phyloP scores from a whole-genome alignment of 306 rosid genomes.

The Trifolium pratense region DNA sequence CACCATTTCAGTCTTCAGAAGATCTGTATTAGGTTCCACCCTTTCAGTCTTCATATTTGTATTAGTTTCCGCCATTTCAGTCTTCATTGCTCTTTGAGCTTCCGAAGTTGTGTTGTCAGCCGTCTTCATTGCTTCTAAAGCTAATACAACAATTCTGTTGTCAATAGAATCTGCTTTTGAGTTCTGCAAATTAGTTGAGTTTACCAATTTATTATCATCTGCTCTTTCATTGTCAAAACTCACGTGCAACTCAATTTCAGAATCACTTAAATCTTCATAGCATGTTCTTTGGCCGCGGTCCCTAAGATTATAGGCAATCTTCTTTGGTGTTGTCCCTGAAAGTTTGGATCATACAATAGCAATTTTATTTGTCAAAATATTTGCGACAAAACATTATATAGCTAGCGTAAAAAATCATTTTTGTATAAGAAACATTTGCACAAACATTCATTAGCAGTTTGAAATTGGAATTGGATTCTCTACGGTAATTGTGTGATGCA shows the following conservation, averaged over 20 bases:
- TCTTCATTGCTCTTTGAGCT: background rate
- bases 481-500: background rate
- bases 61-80: background rate
- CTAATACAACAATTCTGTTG: background rate
- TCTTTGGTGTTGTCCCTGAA: background rate
- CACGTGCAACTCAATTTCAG: conserved; percentile 2
- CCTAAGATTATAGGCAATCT: conserved; percentile 34
- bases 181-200: background rate
- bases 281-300: conserved; percentile 3
- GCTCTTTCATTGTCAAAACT: background rate
- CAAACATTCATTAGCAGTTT: background rate
- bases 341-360: conserved; percentile 6
- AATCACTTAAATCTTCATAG: background rate
- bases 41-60: no score
- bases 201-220: background rate
- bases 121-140: background rate
- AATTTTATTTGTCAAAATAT: conserved; percentile 3
- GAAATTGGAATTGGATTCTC: background rate
- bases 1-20: background rate
- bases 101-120: background rate
- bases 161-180: background rate
- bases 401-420: background rate
- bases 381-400: conserved; percentile 10
- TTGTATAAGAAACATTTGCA: conserved; percentile 15
- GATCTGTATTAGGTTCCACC: background rate